Conservation (phyloP, 1,139 yeast genomes). For the Kluyveromyces sp. region DNA sequence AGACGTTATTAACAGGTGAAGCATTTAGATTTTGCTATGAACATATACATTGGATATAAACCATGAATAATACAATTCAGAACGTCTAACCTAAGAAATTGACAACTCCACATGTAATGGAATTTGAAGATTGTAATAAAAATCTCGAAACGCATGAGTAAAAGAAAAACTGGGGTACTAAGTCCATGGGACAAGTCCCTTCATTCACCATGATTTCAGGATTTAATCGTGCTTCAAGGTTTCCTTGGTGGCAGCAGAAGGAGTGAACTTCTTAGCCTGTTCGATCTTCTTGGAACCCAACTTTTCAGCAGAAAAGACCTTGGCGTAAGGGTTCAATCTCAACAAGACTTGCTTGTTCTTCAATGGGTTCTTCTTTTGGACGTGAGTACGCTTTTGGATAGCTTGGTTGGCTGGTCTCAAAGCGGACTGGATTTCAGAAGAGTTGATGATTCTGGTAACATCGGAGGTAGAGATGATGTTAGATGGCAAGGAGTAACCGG, state of each 20-base stretch:
- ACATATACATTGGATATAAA: neutral
- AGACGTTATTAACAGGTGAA: no score
- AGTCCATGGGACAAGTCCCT: no score
- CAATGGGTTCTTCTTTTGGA: slow-evolving; percentile 99
- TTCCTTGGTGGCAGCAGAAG: slow-evolving; percentile 64
- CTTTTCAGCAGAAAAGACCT: slow-evolving; percentile 90
- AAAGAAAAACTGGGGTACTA: no score
- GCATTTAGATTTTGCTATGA: neutral
- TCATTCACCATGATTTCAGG: no score
- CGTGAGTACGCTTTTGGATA: slow-evolving; percentile 89
- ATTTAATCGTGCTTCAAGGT: slow-evolving; percentile 52
- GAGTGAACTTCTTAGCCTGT: slow-evolving; percentile 55
- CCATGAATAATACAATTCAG: neutral
- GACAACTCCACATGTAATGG: neutral
- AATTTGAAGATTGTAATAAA: neutral
- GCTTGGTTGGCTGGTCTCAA: slow-evolving; percentile 96
- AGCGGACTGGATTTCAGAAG: slow-evolving; percentile 97
- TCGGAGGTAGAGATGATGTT: slow-evolving; percentile 95
- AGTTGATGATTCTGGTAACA: slow-evolving; percentile 95
- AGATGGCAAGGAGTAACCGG: slow-evolving; percentile 87
- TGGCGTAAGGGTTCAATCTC: slow-evolving; percentile 99
- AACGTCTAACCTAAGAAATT: neutral
- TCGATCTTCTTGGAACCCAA: slow-evolving; percentile 79
- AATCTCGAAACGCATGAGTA: no score
- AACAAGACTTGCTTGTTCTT: slow-evolving; percentile 98